phyloP scores from a whole-genome alignment of 768 basidiomycete genomes.

The Sporobolomyces phaffii region DNA sequence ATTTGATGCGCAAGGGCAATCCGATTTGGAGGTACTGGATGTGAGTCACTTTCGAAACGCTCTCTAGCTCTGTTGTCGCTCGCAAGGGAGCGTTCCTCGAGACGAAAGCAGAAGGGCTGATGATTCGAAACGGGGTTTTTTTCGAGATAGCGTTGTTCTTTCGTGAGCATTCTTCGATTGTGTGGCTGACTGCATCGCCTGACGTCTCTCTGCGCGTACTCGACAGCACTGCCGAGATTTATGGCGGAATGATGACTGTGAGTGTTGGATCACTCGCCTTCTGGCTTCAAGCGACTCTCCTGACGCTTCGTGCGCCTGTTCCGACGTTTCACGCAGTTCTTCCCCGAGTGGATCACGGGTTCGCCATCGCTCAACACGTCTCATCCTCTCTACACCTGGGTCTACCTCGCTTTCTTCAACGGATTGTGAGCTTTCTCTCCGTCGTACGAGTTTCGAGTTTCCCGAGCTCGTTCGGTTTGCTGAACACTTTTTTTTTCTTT shows the following conservation, averaged over 20 bases:
- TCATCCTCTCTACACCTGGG: conserved; percentile 20
- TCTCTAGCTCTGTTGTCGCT: not conserved
- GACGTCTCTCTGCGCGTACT: not conserved
- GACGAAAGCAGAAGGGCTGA: too few species aligned
- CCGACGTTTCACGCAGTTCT: too few species aligned
- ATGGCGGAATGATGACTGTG: conserved; percentile 45
- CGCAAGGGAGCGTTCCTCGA: too few species aligned
- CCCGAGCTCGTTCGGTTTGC: too few species aligned
- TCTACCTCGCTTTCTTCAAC: conserved; percentile 36
- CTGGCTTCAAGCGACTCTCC: not conserved
- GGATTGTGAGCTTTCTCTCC: conserved; percentile 17
- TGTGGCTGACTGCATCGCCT: not conserved
- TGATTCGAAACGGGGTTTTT: too few species aligned
- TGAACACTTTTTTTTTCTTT: not conserved
- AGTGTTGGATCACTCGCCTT: conserved; percentile 47
- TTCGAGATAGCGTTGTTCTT: conserved; percentile 1
- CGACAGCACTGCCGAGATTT: conserved; percentile 18
- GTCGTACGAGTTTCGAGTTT: too few species aligned
- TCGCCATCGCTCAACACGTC: conserved; percentile 26
- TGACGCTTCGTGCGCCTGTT: conserved; percentile 64
- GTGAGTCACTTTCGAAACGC: conserved; percentile 54
- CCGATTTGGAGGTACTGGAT: conserved; percentile 66
- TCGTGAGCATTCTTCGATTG: conserved; percentile 8
- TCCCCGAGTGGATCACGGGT: conserved; percentile 44
- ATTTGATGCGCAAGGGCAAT: conserved; percentile 59